A percentile compares a stretch with the other conserved stretches of the same genome.
Conservation (phyloP, 371 early-diverging fungal genomes). For the Mucor plumbeus region DNA sequence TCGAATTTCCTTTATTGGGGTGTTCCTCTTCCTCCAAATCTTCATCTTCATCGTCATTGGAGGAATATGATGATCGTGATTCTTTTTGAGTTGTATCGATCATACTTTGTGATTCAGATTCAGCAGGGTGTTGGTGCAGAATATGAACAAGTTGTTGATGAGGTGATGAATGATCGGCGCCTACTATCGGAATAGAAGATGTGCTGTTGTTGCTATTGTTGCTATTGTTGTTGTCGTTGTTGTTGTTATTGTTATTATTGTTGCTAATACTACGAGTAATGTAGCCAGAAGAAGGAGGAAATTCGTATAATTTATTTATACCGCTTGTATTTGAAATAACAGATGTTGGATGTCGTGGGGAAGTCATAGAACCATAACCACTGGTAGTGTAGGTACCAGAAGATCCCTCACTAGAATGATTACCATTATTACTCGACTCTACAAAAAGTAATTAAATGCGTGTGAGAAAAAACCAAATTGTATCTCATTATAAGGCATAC, state of each 20-base stretch:
- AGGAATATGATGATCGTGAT: conserved; percentile 9
- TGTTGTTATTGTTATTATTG: neutral
- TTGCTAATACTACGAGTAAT: neutral
- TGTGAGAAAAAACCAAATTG: neutral
- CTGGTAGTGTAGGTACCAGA: conserved; percentile 20
- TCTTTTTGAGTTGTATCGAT: neutral
- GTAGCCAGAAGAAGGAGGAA: neutral
- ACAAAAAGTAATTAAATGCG: neutral
- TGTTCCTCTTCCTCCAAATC: neutral
- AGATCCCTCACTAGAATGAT: conserved; percentile 22
- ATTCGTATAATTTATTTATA: neutral
- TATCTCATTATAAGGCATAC: conserved; percentile 7
- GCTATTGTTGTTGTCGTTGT: neutral
- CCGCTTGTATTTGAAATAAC: neutral
- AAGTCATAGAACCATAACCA: conserved; percentile 27
- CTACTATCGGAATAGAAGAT: neutral
- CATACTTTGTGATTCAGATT: neutral
- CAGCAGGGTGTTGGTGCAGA: neutral
- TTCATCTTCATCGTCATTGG: conserved; percentile 12
- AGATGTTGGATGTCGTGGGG: neutral
- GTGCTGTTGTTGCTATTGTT: neutral
- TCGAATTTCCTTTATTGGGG: neutral
- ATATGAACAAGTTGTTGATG: neutral
- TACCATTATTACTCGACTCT: conserved; percentile 2
- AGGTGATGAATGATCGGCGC: neutral